Base-by-base conservation (phyloP, 2,329 filamentous ascomycete species). In the Ascocoryne sarcoides region DNA sequence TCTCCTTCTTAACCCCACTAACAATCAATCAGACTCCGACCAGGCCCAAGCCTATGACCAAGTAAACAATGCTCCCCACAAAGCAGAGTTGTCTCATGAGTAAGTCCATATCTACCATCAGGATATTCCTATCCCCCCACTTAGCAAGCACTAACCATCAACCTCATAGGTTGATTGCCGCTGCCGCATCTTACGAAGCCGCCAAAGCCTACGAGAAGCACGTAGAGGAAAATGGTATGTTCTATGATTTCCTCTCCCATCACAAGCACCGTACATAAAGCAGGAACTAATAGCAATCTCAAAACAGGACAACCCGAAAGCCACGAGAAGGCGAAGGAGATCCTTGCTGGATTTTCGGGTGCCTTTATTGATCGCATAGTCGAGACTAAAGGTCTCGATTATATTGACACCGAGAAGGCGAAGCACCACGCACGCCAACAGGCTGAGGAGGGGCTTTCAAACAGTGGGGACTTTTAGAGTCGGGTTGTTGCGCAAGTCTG, bases 301-400 rank as follows among this genome's bases (percentile, higher is more conserved):
- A 31, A 5, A 5, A 31, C 12, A 31, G 29, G 29, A 14, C 29
- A 31, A 31, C 29, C 29, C 12, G 29, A 31, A 17, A 34, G 29
- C 29, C 29, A 31, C 29, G 15, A 64, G 26, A 79, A 84, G 55
- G 84, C 84, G 59, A 88, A 88, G 68, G 83, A 88, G 66, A 59
- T 82, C 33, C 63, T 88, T 18, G 80, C 74, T 10, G 82, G 77
- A 42, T 68, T 87, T 42, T 82, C 79, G 23, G 82, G 75, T 32
- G 80, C 74, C 44, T 81, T 86, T 64, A 72, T 84, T 57, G 83
- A 88, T 67, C 33, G 33, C 17, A 19, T 20, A 10, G 17, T 19
- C 10, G 33, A 36, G 33, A 36, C 33, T 19, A 4, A 21, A 7
- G 33, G 33, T n/a, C 14, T 36, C 17, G 17, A 36, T 36, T 36